Conservation (phyloP, 164 flowering plant species). For the Euptelea pleiosperma region DNA sequence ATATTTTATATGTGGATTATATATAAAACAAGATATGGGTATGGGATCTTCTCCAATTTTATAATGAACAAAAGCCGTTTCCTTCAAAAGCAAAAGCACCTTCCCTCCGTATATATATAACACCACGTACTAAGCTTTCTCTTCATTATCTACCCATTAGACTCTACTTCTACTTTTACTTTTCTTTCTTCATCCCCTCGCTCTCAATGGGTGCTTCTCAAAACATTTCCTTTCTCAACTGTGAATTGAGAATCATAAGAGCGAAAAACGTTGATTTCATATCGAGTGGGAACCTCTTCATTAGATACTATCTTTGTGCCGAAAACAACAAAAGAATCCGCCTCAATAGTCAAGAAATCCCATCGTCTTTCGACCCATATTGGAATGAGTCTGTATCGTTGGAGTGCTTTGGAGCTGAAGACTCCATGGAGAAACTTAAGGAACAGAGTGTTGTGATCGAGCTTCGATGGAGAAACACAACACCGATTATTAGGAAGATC, state of each 20-base stretch:
- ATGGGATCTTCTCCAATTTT: not conserved
- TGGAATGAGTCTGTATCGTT: slow-evolving; percentile 56
- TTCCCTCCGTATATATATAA: not conserved
- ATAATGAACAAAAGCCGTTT: not conserved
- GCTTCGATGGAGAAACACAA: slow-evolving; percentile 46
- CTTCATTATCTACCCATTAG: not conserved
- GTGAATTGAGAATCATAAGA: slow-evolving; percentile 46
- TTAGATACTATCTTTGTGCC: slow-evolving; percentile 53
- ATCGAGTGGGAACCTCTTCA: slow-evolving; percentile 31
- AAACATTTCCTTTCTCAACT: slow-evolving; percentile 17
- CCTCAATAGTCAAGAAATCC: slow-evolving; percentile 44
- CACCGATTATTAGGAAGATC: slow-evolving; percentile 27
- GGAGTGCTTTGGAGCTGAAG: slow-evolving; percentile 41
- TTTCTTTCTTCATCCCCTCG: too few relatives aligned
- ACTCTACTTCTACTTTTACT: slow-evolving; percentile 15
- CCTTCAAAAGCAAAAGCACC: too few relatives aligned
- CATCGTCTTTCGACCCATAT: slow-evolving; percentile 22
- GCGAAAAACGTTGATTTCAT: slow-evolving; percentile 48
- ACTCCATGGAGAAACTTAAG: slow-evolving; percentile 32
- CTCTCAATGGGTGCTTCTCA: slow-evolving; percentile 13
- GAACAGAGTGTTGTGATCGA: slow-evolving; percentile 50
- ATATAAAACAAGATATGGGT: slow-evolving; percentile 1
- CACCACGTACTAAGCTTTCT: not conserved
- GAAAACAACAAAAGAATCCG: slow-evolving; percentile 39
- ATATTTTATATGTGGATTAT: too few relatives aligned